Percentiles rank a stretch among this genome's conserved stretches.
These are phyloP conservation scores for Arachis stenosperma DNA, from an alignment of 306 rosid species.

Conservation along the genomic window DNA sequence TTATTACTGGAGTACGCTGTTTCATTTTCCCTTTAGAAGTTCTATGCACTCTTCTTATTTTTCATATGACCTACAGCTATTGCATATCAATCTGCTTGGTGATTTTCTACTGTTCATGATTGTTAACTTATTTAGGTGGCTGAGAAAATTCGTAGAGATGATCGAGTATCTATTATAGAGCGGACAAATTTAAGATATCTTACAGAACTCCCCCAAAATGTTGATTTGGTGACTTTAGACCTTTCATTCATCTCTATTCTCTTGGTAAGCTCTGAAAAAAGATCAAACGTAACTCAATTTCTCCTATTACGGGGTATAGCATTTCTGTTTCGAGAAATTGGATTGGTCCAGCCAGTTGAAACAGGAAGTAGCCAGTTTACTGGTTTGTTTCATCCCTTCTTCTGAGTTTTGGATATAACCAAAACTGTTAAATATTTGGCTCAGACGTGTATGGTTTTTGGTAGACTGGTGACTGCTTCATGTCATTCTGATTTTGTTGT, in stretches of 20 bases:
- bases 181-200: conserved; percentile 88
- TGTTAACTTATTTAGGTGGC: conserved; percentile 67
- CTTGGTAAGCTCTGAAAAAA: conserved; percentile 59
- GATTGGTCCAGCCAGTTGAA: not conserved
- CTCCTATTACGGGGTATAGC: not conserved
- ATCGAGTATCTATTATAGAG: conserved; percentile 82
- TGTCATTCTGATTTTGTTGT: not conserved
- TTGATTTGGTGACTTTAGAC: conserved; percentile 91
- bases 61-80: conserved; percentile 18
- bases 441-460: not conserved
- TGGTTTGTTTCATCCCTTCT: not conserved
- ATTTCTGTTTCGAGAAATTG: conserved; percentile 2
- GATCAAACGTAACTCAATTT: conserved; percentile 1
- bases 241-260: conserved; percentile 96
- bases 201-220: conserved; percentile 80
- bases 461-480: conserved; percentile 9
- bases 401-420: not conserved
- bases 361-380: not conserved
- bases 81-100: conserved; percentile 15
- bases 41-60: not conserved
- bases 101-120: conserved; percentile 14
- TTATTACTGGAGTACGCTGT: not conserved
- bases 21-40: conserved; percentile 8
- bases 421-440: not conserved
- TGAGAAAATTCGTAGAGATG: conserved; percentile 78